Base-by-base conservation (phyloP, 2,329 filamentous ascomycete genomes). In the Teratosphaeria epicoccoides region DNA sequence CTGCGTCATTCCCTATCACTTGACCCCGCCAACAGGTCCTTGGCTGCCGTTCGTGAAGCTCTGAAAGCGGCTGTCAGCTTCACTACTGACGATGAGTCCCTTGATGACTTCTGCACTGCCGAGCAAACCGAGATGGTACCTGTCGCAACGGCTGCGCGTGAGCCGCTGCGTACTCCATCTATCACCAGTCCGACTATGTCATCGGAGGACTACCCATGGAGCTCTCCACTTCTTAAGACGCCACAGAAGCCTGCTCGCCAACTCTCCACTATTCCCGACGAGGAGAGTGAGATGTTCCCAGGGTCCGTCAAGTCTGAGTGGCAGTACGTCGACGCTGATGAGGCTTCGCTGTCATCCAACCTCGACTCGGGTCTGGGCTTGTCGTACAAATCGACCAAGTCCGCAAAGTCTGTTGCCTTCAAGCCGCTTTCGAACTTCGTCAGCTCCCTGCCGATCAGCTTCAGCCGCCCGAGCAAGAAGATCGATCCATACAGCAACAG, bases 141-240 rank as follows among this genome's bases (percentile, higher is more conserved):
- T 52, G 50, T 63, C 12, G 88, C 88, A 54, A 82, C 76, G 61
- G 87, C 88, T 71, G 91, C 95, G 73, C 87, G 93, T 55, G 90
- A 97, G 73, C 93, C 93, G 51, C 83, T 98, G 29, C 88, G 93
- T 54, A 98, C 93, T 2, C 93, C 93, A 14, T 97, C 93, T 4
- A 84, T 98, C 67, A 88, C 91, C 70, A 95, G 85, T 63, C 88
- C 93, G 22, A 81, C 85, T 61, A 70, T 93, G 61, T 79, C 79
- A 53, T 74, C 73, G 54, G 87, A 88, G 52, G 85, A 88, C 4
- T 97, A n/a, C 28, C 46, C 24, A 9, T 48, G 46, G 46, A 84
- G 88, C 61, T 91, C 93, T 73, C 89, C 88, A 58, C 73, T 97
- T 51, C 87, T 94, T 57, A 82, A 83, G 57, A 88, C 78, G 53